phyloP scores from a whole-genome alignment of 2,329 filamentous ascomycete species.

The Beauveria sp. region DNA sequence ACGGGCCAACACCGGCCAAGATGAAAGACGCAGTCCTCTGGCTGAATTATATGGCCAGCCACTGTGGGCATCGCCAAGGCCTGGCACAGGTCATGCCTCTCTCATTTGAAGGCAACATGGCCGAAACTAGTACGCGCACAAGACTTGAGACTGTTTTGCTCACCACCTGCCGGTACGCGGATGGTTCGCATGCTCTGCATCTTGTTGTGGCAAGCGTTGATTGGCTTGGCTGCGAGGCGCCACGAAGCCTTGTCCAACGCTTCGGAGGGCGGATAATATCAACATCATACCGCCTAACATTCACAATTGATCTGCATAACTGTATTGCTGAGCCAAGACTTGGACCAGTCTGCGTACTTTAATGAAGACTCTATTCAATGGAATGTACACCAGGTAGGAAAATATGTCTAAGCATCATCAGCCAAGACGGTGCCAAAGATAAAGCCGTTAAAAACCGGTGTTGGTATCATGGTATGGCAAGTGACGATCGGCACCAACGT shows the following conservation, averaged over 20 bases:
- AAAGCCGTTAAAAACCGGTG: conserved; percentile 9
- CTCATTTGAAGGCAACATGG: background rate
- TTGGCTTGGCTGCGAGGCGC: background rate
- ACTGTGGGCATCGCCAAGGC: no score
- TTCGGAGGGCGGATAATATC: background rate
- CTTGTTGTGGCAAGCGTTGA: background rate
- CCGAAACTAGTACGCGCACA: background rate
- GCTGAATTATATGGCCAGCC: no score
- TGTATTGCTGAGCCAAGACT: background rate
- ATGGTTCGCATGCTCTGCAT: background rate
- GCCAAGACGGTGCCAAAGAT: conserved; percentile 2
- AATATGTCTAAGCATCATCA: no score
- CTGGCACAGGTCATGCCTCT: background rate
- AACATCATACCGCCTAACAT: background rate
- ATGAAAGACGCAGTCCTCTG: no score
- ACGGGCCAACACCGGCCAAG: no score
- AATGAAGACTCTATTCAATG: background rate
- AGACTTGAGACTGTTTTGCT: background rate
- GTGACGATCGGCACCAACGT: conserved; percentile 16
- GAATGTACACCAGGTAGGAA: background rate
- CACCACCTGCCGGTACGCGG: background rate
- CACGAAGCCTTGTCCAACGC: background rate
- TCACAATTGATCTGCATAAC: background rate
- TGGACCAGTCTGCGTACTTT: background rate
- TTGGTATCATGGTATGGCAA: conserved; percentile 13